Conservation (phyloP, 164 flowering plant genomes). For the Tinospora cordifolia region DNA sequence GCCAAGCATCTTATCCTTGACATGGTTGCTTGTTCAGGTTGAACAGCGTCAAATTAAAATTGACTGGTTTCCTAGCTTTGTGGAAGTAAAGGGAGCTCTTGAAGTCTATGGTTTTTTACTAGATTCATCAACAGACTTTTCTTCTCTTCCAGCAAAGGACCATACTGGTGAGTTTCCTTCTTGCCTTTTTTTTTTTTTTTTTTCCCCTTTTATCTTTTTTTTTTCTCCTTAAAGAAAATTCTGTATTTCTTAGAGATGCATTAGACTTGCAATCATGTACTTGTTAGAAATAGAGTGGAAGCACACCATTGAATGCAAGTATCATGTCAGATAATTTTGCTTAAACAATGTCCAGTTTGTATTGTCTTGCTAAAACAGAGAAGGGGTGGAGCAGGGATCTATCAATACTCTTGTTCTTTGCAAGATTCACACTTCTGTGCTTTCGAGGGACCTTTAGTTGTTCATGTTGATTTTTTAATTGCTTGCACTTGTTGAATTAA, state of each 20-base stretch:
- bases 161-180: slow-evolving; percentile 28
- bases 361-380: too few species aligned
- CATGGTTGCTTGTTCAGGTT: slow-evolving; percentile 27
- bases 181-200: background rate
- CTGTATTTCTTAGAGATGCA: too few species aligned
- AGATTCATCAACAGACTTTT: slow-evolving; percentile 24
- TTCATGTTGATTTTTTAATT: too few species aligned
- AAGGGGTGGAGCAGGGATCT: too few species aligned
- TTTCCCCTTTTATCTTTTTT: background rate
- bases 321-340: too few species aligned
- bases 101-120: slow-evolving; percentile 53
- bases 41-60: slow-evolving; percentile 24
- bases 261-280: background rate
- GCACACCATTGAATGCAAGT: too few species aligned
- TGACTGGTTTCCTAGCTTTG: slow-evolving; percentile 59
- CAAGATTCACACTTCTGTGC: too few species aligned
- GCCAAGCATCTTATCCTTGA: background rate
- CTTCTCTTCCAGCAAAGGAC: slow-evolving; percentile 24
- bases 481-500: background rate
- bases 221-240: background rate
- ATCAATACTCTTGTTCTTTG: too few species aligned
- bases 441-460: too few species aligned
- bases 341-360: too few species aligned
- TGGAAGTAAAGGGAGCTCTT: slow-evolving; percentile 58
- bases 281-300: too few species aligned